Evolutionary conservation across 371 early-diverging fungal genomes (phyloP).

Genomic region (Mucor lusitanicus): DNA sequence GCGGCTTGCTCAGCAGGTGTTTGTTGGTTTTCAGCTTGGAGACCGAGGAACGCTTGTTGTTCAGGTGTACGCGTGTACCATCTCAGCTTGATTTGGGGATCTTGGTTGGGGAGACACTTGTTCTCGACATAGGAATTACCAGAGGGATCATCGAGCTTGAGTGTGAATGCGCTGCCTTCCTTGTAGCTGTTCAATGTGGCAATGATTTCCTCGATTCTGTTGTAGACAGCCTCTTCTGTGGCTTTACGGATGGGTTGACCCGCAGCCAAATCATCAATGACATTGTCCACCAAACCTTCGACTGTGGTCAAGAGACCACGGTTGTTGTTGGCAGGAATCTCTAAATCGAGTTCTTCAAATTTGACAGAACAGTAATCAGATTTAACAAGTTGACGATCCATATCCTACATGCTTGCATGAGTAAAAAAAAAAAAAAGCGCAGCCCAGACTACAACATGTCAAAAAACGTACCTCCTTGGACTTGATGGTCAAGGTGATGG

Average conservation of each 20-base stretch:
- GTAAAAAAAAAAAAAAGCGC: no score
- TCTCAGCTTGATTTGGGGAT: constrained; percentile 73
- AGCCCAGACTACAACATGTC: background rate
- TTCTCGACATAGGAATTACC: constrained; percentile 94
- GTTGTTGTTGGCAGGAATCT: constrained; percentile 81
- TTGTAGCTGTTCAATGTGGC: constrained; percentile 62
- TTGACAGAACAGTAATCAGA: constrained; percentile 81
- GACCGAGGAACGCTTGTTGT: constrained; percentile 78
- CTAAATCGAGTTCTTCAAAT: constrained; percentile 85
- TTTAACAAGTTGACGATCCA: constrained; percentile 91
- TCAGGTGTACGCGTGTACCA: constrained; percentile 78
- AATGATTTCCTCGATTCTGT: constrained; percentile 75
- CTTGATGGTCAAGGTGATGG: constrained; percentile 61
- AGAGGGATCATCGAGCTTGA: constrained; percentile 87
- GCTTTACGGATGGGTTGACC: constrained; percentile 81
- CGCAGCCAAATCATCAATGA: constrained; percentile 77
- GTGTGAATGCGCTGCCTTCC: constrained; percentile 65
- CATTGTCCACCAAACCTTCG: constrained; percentile 82
- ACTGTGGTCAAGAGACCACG: constrained; percentile 86
- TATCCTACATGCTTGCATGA: constrained; percentile 51
- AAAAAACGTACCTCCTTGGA: constrained; percentile 51
- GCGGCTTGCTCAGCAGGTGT: constrained; percentile 33
- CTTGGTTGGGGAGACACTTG: constrained; percentile 65
- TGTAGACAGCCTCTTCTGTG: constrained; percentile 64
- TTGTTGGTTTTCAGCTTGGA: constrained; percentile 61